Evolutionary conservation across 495 filamentous ascomycete species (phyloP).

Genomic region (Tuber microsphaerosporum): DNA sequence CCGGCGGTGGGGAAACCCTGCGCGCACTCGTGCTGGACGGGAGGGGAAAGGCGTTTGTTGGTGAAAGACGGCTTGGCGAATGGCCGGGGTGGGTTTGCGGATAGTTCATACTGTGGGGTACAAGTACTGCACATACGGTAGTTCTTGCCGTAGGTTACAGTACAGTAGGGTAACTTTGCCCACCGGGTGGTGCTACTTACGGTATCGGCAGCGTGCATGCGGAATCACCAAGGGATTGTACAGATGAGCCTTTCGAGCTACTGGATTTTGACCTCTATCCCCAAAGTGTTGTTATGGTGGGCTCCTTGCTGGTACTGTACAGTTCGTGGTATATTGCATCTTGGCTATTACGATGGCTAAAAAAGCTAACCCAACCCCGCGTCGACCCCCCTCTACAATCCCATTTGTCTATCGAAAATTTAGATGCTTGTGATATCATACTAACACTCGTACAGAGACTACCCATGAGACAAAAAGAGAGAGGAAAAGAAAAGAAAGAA

Average conservation of each 20-base stretch:
- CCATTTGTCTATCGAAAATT: neutral
- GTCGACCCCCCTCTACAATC: neutral
- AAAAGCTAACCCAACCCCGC: neutral
- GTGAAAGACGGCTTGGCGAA: no score
- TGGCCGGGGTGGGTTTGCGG: no score
- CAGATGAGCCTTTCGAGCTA: neutral
- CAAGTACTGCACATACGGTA: no score
- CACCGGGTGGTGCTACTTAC: neutral
- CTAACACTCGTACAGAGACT: neutral
- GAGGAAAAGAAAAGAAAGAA: neutral
- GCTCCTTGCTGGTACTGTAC: neutral
- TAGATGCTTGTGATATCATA: conserved; percentile 2
- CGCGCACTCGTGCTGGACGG: neutral
- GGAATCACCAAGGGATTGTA: neutral
- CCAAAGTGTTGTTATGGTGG: neutral
- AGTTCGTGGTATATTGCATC: neutral
- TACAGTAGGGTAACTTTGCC: neutral
- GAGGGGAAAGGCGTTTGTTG: neutral
- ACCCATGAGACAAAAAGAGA: neutral
- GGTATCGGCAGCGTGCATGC: neutral
- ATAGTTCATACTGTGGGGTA: no score
- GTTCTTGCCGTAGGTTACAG: neutral
- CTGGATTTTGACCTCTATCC: neutral
- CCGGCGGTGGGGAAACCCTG: neutral
- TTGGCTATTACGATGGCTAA: neutral